Base-by-base conservation (phyloP, 352 stramenopile genomes). In the Stephanocyclus meneghinianus region DNA sequence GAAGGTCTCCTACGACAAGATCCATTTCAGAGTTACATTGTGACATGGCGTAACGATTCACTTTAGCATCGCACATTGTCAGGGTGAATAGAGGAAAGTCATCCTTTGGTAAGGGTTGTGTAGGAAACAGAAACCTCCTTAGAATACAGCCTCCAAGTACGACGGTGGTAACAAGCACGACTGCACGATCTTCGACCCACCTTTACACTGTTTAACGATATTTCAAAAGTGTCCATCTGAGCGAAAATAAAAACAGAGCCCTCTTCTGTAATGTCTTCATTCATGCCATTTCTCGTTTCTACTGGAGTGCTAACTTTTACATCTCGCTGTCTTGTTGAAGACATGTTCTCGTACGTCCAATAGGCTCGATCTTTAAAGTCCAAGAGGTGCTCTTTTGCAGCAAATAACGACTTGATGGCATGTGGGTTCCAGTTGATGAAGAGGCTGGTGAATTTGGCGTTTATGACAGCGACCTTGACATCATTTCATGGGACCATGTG, bases 361-460 rank as follows among this genome's bases (percentile, higher is more conserved):
- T 81, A 86, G n/a, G 76, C 74, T 50, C 63, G 75, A 35, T 85
- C 68, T 64, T 85, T 85, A 45, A 89, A 86, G 68, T 84, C 73
- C 18, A 83, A 59, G 4, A 87, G 51, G 63, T 78, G 59, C 6
- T 62, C 69, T 68, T 87, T 87, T 7, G 73, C 73, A 57, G 47
- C 68, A 62, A 89, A 82, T 0, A 88, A 51, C 55, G 72, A 85
- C 70, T 91, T 92, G 56, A 93, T 85, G 11, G 84, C 90, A 55
- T 86, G 65, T 8, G 90, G 90, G 65, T 94, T 94, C 90, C 90
- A 94, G 67, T 94, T 91, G 29, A 94, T 78, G 72, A 88, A 91
- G 8, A 94, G 80, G 61, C 76, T 91, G 0, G 81, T 85, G 71
- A 93, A 93, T 62, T 87, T 90, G 0, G 84, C 90, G 83, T 91